These are phyloP conservation scores for Arthrobotrys conoides DNA, from an alignment of 2,329 filamentous ascomycete species.

Conservation along the genomic window DNA sequence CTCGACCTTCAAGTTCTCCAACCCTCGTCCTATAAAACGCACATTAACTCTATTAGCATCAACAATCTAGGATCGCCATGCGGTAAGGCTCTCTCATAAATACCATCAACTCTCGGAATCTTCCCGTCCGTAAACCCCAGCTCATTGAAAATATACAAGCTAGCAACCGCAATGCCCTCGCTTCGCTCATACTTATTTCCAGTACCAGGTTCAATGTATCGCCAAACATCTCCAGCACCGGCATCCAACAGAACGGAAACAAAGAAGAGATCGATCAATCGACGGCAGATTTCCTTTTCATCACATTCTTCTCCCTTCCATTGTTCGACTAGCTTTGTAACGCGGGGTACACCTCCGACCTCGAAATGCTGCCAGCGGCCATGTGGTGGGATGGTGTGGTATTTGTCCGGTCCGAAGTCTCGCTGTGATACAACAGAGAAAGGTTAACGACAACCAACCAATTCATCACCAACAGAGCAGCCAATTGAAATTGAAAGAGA, in stretches of 20 bases:
- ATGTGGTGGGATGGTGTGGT: constrained; percentile 83
- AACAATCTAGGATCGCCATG: constrained; percentile 82
- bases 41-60: constrained; percentile 79
- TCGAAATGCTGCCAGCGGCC: constrained; percentile 87
- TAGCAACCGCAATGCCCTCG: constrained; percentile 85
- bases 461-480: neutral
- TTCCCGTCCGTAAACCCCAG: constrained; percentile 85
- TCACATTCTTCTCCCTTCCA: constrained; percentile 79
- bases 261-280: constrained; percentile 82
- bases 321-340: constrained; percentile 78
- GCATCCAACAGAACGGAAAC: constrained; percentile 87
- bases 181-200: constrained; percentile 85
- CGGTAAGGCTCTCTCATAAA: constrained; percentile 78
- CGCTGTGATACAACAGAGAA: constrained; percentile 69
- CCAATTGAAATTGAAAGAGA: neutral
- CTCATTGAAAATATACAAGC: constrained; percentile 69
- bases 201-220: constrained; percentile 90
- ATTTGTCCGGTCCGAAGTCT: constrained; percentile 78
- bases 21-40: constrained; percentile 80
- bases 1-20: constrained; percentile 69
- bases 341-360: constrained; percentile 80
- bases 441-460: neutral
- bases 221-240: constrained; percentile 90
- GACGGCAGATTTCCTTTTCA: constrained; percentile 78
- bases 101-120: constrained; percentile 91